Base-by-base conservation (phyloP, 306 rosid genomes). In the Albizia julibrissin region DNA sequence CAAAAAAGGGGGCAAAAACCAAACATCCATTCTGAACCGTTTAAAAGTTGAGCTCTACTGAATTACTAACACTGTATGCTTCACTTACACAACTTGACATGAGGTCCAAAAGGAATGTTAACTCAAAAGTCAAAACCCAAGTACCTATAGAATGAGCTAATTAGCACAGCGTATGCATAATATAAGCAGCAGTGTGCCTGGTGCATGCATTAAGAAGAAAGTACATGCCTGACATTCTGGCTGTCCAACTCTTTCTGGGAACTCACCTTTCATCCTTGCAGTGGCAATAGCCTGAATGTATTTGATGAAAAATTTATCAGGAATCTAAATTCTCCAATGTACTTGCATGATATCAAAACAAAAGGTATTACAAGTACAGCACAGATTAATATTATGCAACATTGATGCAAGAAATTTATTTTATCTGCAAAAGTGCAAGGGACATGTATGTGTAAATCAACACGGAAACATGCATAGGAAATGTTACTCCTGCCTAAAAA, bases 181-280 rank as follows among this genome's bases (percentile, higher is more conserved):
- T 29, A 58, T 83, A 86, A 72, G 83, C 85, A 82, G 79, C 70
- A 50, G 59, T 77, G 88, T 83, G 73, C 83, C 86, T 74, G 77
- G 70, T 72, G 77, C 72, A 79, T 26, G 66, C 69, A 78, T 84
- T 73, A 75, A 84, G 88, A 85, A 82, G 81, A 75, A 89, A 84
- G 86, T 69, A 90, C 98, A 76, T 93, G 88, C 99, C 98, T 95
- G 99, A 85, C 99, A 95, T 87, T 95, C 99, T 37, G 97, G 95
- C 84, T 95, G 99, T 79, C 99, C 99, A 69, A 88, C 80, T 85
- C 99, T 90, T 89, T 95, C 99, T 14, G 99, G 99, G 84, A 86
- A 93, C 78, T 95, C 99, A 47, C 99, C 99, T 81, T 95, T 95
- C 99, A 95, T 93, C 89, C 98, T 86, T 75, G 99, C 98, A 64